Conservation (phyloP, 2,329 filamentous ascomycete species). For the Trichoderma afroharzianum region DNA sequence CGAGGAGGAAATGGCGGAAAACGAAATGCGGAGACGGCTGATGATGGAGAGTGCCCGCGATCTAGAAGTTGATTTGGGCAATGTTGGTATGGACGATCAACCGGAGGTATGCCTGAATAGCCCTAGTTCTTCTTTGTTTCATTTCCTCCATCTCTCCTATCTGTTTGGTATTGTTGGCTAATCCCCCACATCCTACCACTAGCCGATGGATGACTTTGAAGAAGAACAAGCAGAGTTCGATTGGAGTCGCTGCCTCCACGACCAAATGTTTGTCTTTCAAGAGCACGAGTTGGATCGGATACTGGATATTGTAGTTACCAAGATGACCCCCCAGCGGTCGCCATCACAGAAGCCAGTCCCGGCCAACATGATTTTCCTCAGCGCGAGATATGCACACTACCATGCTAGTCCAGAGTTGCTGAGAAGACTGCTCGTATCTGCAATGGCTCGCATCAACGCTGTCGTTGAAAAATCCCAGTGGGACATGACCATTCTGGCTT, state of each 20-base stretch:
- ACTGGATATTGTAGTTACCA: conserved; percentile 91
- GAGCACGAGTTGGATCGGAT: conserved; percentile 89
- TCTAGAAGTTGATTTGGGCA: conserved; percentile 91
- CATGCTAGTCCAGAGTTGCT: conserved; percentile 85
- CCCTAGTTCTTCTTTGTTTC: not conserved
- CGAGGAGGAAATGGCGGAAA: conserved; percentile 96
- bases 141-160: too few species aligned
- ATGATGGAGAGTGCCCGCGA: conserved; percentile 99
- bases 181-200: not conserved
- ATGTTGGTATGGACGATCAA: conserved; percentile 91
- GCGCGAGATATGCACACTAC: conserved; percentile 93
- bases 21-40: conserved; percentile 89
- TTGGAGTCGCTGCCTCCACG: conserved; percentile 89
- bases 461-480: conserved; percentile 95
- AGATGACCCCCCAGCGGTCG: conserved; percentile 94
- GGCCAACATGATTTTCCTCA: conserved; percentile 94
- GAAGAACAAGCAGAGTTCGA: conserved; percentile 93
- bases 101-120: conserved; percentile 63
- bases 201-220: conserved; percentile 73
- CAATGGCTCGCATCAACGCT: conserved; percentile 94
- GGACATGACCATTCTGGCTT: conserved; percentile 99
- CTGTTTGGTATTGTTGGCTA: not conserved
- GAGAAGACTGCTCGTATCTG: conserved; percentile 72
- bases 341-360: conserved; percentile 97
- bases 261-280: conserved; percentile 99